These are phyloP conservation scores for Gypsophila paniculata DNA, from an alignment of 179 eudicot genomes.

Conservation along the genomic window DNA sequence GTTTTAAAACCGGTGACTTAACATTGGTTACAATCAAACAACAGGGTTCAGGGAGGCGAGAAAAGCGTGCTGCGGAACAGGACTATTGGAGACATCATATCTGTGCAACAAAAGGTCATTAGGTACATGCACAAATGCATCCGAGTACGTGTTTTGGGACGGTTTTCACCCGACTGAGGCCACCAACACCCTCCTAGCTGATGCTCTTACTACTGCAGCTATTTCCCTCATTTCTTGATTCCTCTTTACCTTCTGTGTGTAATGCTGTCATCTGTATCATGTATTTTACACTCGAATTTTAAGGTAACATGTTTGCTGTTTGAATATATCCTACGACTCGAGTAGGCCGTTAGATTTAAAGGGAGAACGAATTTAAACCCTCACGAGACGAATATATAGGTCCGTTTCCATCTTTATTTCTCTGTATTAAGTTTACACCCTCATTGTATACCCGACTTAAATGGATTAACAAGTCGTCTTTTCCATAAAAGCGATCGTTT, in stretches of 20 bases:
- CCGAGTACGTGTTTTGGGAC: slow-evolving; percentile 87
- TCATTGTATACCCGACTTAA: too few species aligned
- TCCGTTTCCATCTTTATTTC: too few species aligned
- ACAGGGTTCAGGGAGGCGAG: slow-evolving; percentile 82
- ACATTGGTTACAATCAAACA: not conserved
- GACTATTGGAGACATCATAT: slow-evolving; percentile 64
- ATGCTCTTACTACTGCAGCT: slow-evolving; percentile 53
- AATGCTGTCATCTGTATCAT: not conserved
- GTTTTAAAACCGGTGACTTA: too few species aligned
- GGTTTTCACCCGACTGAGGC: slow-evolving; percentile 86
- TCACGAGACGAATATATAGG: too few species aligned
- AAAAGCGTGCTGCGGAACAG: slow-evolving; percentile 87
- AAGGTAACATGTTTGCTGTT: not conserved
- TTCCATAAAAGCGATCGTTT: too few species aligned
- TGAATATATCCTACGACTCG: not conserved
- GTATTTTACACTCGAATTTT: not conserved
- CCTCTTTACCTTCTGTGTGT: too few species aligned
- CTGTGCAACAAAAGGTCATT: slow-evolving; percentile 62
- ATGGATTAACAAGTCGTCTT: too few species aligned
- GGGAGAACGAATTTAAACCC: too few species aligned
- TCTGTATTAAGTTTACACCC: too few species aligned
- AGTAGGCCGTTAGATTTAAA: too few species aligned
- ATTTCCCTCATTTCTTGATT: slow-evolving; percentile 62
- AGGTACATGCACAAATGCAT: slow-evolving; percentile 75
- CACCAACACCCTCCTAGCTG: slow-evolving; percentile 57